These are phyloP conservation scores for Tetrahymena thermophila DNA, from an alignment of 73 alveolate genomes.

Conservation along the genomic window DNA sequence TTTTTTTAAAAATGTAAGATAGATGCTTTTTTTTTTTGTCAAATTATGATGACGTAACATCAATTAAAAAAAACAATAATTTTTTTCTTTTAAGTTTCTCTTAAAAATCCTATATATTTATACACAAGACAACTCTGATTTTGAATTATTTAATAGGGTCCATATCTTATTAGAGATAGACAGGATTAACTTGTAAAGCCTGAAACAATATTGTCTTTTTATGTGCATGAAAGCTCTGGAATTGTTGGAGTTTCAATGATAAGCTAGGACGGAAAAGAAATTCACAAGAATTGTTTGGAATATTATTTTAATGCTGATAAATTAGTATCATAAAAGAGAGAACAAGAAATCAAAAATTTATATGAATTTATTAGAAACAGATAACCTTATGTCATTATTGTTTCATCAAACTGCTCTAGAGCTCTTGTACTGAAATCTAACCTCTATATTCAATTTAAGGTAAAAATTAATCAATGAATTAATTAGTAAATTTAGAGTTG, in stretches of 20 bases:
- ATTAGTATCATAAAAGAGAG: neutral
- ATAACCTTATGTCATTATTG: neutral
- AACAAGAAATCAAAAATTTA: neutral
- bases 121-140: no score
- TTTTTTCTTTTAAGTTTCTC: no score
- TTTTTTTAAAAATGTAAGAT: no score
- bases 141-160: neutral
- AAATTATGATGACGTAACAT: no score
- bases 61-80: no score
- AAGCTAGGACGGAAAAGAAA: neutral
- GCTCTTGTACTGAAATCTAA: neutral
- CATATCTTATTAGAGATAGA: neutral
- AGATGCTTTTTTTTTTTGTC: no score
- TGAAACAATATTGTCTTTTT: neutral
- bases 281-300: neutral
- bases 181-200: neutral
- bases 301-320: neutral
- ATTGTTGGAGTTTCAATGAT: neutral
- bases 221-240: neutral
- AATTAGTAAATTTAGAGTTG: neutral
- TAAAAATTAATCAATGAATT: neutral
- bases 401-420: neutral
- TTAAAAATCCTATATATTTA: neutral
- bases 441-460: neutral
- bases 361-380: neutral